Evolutionary conservation across 768 basidiomycete species (phyloP).

Genomic region (Mycena indigotica): DNA sequence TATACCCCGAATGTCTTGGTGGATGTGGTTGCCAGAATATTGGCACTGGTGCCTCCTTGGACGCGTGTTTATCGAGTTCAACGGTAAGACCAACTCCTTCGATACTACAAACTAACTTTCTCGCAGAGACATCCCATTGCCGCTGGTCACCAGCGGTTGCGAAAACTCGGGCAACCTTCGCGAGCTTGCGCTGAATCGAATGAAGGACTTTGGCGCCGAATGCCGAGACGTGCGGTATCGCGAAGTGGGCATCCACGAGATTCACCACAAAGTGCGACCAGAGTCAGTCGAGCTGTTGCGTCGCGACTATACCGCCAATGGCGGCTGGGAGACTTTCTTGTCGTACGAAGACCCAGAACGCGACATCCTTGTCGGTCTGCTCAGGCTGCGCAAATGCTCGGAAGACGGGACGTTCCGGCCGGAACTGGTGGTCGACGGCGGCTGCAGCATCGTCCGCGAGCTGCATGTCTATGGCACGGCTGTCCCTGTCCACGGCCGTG

Average conservation of each 20-base stretch:
- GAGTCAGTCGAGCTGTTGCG: conserved; percentile 94
- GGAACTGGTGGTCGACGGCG: conserved; percentile 83
- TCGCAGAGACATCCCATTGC: conserved; percentile 90
- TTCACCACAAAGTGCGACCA: conserved; percentile 95
- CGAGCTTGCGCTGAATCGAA: conserved; percentile 92
- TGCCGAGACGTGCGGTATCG: conserved; percentile 97
- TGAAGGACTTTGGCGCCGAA: conserved; percentile 99
- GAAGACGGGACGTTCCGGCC: conserved; percentile 96
- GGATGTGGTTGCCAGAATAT: conserved; percentile 93
- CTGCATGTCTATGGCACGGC: conserved; percentile 98
- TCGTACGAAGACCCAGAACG: conserved; percentile 98
- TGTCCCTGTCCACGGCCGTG: conserved; percentile 93
- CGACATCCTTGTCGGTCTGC: conserved; percentile 92
- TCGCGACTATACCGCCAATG: conserved; percentile 95
- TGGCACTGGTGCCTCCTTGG: conserved; percentile 98
- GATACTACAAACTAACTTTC: not conserved
- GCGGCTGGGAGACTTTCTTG: conserved; percentile 99
- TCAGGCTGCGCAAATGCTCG: conserved; percentile 92
- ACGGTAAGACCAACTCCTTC: conserved; percentile 50
- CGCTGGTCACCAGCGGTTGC: conserved; percentile 93
- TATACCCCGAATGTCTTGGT: conserved; percentile 99
- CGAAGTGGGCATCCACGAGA: conserved; percentile 98
- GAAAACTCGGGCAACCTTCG: conserved; percentile 97
- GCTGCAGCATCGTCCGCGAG: conserved; percentile 92
- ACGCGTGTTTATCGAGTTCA: conserved; percentile 98